These are phyloP conservation scores for Penicillium frequentans DNA, from an alignment of 2,329 filamentous ascomycete species.

Conservation along the genomic window DNA sequence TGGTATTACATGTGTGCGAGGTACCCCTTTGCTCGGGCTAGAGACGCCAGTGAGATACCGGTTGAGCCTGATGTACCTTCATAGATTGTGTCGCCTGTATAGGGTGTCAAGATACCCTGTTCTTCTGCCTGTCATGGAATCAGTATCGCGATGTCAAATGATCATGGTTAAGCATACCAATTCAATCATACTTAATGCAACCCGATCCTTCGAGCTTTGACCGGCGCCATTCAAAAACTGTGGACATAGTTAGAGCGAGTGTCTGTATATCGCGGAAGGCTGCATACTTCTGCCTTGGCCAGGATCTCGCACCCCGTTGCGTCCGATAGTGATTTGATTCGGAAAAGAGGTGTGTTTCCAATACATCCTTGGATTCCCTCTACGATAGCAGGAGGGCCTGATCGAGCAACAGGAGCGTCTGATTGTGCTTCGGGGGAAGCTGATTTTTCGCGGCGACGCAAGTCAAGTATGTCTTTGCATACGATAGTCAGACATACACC, in stretches of 20 bases:
- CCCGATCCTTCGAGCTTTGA: conserved; percentile 90
- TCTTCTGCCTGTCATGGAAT: conserved; percentile 64
- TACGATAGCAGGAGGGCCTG: conserved; percentile 53
- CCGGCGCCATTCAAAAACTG: conserved; percentile 90
- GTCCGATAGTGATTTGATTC: conserved; percentile 79
- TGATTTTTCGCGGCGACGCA: conserved; percentile 35
- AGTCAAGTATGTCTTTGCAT: conserved; percentile 76
- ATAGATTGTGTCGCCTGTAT: conserved; percentile 90
- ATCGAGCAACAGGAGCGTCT: conserved; percentile 23
- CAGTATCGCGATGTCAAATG: neutral
- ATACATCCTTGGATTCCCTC: conserved; percentile 89
- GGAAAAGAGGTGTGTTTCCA: conserved; percentile 86
- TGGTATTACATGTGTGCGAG: conserved; percentile 72
- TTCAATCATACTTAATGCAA: conserved; percentile 85
- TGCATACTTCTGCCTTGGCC: conserved; percentile 76
- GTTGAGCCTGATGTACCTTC: conserved; percentile 97
- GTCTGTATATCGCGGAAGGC: neutral
- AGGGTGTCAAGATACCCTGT: conserved; percentile 70
- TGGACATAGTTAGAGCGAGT: neutral
- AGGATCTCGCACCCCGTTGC: conserved; percentile 87
- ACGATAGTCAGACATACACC: conserved; percentile 74
- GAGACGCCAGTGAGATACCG: conserved; percentile 87
- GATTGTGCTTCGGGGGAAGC: conserved; percentile 3
- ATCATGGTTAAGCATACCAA: conserved; percentile 39
- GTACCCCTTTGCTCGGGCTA: conserved; percentile 86